These are phyloP conservation scores for Paramecium sexaurelia DNA, from an alignment of 73 alveolate genomes.

Conservation along the genomic window DNA sequence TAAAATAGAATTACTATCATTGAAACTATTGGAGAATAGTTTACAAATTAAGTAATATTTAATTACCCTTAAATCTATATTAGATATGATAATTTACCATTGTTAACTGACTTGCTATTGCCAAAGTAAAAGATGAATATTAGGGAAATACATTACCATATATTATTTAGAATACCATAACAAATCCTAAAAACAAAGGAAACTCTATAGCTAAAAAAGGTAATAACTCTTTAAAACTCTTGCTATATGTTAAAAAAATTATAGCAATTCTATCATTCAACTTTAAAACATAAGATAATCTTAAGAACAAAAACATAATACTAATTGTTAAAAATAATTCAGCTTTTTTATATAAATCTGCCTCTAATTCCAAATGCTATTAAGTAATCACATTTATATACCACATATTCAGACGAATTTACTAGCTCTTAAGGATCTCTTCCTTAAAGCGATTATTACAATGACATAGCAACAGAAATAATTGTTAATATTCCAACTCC, in stretches of 20 bases:
- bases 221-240: slow-evolving; percentile 26
- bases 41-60: not conserved
- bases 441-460: not conserved
- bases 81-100: not conserved
- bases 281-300: slow-evolving; percentile 25
- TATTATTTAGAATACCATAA: not conserved
- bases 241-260: slow-evolving; percentile 3
- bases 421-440: slow-evolving; percentile 28
- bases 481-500: slow-evolving; percentile 17
- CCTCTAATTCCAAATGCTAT: slow-evolving; percentile 11
- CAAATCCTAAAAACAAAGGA: slow-evolving; percentile 42
- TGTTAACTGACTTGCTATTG: slow-evolving; percentile 3
- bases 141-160: slow-evolving; percentile 12
- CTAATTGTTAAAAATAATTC: not conserved
- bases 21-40: slow-evolving; percentile 26
- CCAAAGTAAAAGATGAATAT: slow-evolving; percentile 19
- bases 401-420: not conserved
- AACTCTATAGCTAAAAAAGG: slow-evolving; percentile 32
- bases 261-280: slow-evolving; percentile 8
- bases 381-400: not conserved
- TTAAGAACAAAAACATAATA: slow-evolving; percentile 14
- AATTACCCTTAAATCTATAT: slow-evolving; percentile 7
- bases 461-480: not conserved
- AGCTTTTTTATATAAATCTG: not conserved
- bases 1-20: not conserved